A percentile compares a stretch with the other conserved stretches of the same genome.
Evolutionary conservation across 73 alveolate genomes (phyloP).

Genomic region (Tetrahymena elliotti): DNA sequence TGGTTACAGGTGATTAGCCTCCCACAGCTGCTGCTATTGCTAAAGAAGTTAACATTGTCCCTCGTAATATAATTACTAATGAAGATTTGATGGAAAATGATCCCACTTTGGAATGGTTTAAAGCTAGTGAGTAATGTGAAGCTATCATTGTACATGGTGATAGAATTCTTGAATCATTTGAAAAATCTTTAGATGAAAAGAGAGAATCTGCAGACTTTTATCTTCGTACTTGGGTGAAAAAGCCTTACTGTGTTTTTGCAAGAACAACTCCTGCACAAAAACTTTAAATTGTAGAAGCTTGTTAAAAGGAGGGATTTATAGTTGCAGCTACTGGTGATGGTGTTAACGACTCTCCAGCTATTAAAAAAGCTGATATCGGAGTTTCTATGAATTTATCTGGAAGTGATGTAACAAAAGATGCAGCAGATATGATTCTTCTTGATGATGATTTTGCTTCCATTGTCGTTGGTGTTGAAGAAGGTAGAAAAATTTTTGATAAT

Average conservation of each 20-base stretch:
- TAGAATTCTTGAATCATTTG: conserved; percentile 43
- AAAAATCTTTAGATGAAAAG: conserved; percentile 50
- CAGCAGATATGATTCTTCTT: conserved; percentile 95
- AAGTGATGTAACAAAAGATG: conserved; percentile 98
- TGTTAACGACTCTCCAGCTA: conserved; percentile 91
- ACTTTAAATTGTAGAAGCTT: conserved; percentile 84
- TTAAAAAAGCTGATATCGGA: conserved; percentile 87
- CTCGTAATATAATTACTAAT: conserved; percentile 43
- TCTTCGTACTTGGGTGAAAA: conserved; percentile 67
- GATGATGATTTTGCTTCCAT: conserved; percentile 96
- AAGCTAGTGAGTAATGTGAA: conserved; percentile 48
- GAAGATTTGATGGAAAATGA: conserved; percentile 45
- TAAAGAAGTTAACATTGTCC: conserved; percentile 56
- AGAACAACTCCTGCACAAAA: conserved; percentile 89
- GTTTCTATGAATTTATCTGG: conserved; percentile 92
- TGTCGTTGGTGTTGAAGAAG: conserved; percentile 94
- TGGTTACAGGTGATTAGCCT: conserved; percentile 95
- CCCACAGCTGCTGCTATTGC: conserved; percentile 93
- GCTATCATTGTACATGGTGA: conserved; percentile 83
- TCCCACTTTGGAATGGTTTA: conserved; percentile 48
- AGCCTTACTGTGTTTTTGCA: conserved; percentile 81
- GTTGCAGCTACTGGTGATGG: conserved; percentile 94
- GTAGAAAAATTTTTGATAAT: conserved; percentile 91
- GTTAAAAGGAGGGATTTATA: conserved; percentile 79
- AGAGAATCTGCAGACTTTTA: conserved; percentile 47